Evolutionary conservation across 345 rosid species (phyloP).

Genomic region (Euphorbia lathyris): DNA sequence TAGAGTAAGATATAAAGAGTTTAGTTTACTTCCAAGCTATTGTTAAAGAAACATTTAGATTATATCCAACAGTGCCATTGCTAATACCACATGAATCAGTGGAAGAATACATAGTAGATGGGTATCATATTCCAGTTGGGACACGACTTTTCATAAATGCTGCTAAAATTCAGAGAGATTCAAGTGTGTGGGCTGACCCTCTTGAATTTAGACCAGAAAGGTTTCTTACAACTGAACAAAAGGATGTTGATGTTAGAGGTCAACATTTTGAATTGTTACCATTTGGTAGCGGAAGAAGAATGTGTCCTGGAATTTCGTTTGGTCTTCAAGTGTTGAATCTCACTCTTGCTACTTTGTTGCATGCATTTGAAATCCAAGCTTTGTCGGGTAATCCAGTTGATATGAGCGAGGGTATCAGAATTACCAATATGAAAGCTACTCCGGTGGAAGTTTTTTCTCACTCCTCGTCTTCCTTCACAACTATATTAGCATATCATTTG

Average conservation of each 20-base stretch:
- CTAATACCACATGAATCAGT: not conserved
- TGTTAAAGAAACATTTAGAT: slow-evolving; percentile 23
- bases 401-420: slow-evolving; percentile 22
- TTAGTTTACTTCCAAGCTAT: slow-evolving; percentile 28
- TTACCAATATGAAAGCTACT: slow-evolving; percentile 13
- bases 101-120: slow-evolving; percentile 13
- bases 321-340: slow-evolving; percentile 8
- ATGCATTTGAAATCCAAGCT: slow-evolving; percentile 2
- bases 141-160: slow-evolving; percentile 5
- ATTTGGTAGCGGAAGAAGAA: slow-evolving; percentile 17
- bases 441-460: slow-evolving; percentile 24
- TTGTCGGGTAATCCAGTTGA: slow-evolving; percentile 9
- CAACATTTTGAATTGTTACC: slow-evolving; percentile 12
- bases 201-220: slow-evolving; percentile 14
- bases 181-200: slow-evolving; percentile 1
- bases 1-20: slow-evolving; percentile 19
- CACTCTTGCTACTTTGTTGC: slow-evolving; percentile 8
- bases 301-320: slow-evolving; percentile 15
- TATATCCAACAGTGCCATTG: slow-evolving; percentile 17
- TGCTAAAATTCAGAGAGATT: slow-evolving; percentile 16
- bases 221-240: slow-evolving; percentile 10
- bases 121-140: slow-evolving; percentile 16
- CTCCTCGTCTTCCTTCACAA: slow-evolving; percentile 21
- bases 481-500: too few species aligned
- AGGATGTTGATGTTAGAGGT: slow-evolving; percentile 7